Conservation (phyloP, 257 asterid genomes). For the Fraxinus excelsior region DNA sequence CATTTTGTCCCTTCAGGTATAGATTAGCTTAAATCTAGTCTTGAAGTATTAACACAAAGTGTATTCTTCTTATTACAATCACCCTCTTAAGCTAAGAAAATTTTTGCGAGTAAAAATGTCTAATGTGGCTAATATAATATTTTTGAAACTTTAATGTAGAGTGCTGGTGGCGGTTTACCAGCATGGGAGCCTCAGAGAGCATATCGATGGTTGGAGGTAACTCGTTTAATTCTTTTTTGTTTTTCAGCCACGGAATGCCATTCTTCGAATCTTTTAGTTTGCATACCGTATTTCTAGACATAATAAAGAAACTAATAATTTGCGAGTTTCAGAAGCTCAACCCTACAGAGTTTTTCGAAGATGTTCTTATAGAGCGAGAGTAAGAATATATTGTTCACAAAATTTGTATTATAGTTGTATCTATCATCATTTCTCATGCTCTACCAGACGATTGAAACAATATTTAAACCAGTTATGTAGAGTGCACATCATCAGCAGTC, state of each 20-base stretch:
- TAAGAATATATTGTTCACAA: constrained; percentile 28
- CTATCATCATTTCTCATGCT: not conserved
- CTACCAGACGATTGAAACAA: not conserved
- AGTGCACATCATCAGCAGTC: constrained; percentile 62
- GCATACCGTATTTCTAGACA: not conserved
- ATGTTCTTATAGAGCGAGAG: constrained; percentile 52
- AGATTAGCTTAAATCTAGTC: not conserved
- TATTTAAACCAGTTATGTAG: constrained; percentile 43
- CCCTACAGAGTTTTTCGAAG: constrained; percentile 56
- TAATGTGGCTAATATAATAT: not conserved
- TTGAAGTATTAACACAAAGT: not conserved
- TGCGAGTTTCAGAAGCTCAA: constrained; percentile 42
- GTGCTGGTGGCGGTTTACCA: constrained; percentile 51
- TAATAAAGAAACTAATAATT: not conserved
- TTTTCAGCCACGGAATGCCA: not conserved
- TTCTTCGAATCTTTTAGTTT: not conserved
- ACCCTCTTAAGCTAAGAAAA: not conserved
- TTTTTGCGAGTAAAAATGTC: not conserved
- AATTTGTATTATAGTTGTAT: not conserved
- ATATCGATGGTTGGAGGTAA: constrained; percentile 58
- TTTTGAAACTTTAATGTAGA: constrained; percentile 26
- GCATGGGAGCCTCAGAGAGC: constrained; percentile 66
- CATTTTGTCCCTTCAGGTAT: constrained; percentile 52
- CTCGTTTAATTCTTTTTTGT: not conserved
- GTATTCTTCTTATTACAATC: not conserved